Evolutionary conservation across 139 green algal genomes (phyloP).

Genomic region (Auxenochlorella pyrenoidosa): DNA sequence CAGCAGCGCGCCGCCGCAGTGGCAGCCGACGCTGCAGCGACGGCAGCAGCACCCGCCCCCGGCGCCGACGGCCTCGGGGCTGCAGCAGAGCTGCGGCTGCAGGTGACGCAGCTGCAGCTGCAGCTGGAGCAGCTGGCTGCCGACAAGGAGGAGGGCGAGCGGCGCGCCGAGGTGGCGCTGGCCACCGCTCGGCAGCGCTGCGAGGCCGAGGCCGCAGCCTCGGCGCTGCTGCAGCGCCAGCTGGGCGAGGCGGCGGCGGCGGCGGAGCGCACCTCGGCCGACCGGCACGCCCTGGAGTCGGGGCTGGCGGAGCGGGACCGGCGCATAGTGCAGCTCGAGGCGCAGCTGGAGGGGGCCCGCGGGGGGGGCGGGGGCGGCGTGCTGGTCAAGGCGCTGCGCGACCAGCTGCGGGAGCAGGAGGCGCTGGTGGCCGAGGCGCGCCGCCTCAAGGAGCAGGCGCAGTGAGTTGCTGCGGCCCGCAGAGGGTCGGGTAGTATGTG

Average conservation of each 20-base stretch:
- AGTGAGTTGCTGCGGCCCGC: not conserved
- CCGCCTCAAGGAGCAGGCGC: constrained; percentile 39
- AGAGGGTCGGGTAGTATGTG: no score
- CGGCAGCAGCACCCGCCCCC: not conserved
- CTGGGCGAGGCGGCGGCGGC: constrained; percentile 10
- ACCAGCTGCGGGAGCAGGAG: constrained; percentile 36
- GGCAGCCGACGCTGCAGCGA: not conserved
- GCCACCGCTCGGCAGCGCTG: constrained; percentile 10
- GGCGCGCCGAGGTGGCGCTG: not conserved
- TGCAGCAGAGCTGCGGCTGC: constrained; percentile 17
- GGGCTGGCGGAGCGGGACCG: constrained; percentile 2
- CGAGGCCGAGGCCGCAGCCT: constrained; percentile 12
- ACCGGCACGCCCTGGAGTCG: constrained; percentile 10
- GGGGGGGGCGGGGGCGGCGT: constrained; percentile 23
- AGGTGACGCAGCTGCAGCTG: constrained; percentile 33
- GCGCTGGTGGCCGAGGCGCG: constrained; percentile 23
- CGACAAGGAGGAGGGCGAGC: constrained; percentile 22
- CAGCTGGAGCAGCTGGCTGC: constrained; percentile 16
- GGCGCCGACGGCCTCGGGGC: not conserved
- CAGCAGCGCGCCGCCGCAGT: not conserved
- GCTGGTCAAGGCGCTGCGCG: constrained; percentile 24
- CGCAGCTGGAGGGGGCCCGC: not conserved
- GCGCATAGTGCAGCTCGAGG: constrained; percentile 10
- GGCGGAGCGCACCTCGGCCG: not conserved
- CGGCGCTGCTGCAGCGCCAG: constrained; percentile 33